Conservation (phyloP, 2,329 filamentous ascomycete species). For the Ceratocystis huliohia region DNA sequence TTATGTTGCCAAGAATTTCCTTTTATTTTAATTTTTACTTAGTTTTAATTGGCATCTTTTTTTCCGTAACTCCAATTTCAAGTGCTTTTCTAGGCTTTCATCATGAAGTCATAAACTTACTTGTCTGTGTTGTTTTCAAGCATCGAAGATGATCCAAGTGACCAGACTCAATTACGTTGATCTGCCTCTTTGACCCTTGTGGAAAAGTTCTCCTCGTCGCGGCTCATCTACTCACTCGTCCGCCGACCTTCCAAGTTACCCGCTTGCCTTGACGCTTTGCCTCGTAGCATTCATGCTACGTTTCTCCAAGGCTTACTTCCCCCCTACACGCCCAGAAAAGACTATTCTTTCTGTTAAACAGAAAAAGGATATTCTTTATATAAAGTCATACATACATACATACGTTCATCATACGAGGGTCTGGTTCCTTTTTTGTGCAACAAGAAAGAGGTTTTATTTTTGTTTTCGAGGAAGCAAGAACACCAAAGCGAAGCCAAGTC, state of each 20-base stretch:
- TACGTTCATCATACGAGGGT: not conserved
- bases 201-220: too few species aligned
- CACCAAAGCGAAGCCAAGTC: not conserved
- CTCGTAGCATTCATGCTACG: not conserved
- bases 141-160: not conserved
- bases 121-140: slow-evolving; percentile 6
- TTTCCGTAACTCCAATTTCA: not conserved
- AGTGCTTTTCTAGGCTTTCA: not conserved
- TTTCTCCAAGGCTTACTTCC: not conserved
- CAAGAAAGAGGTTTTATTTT: slow-evolving; percentile 14
- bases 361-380: not conserved
- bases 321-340: not conserved
- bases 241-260: too few species aligned
- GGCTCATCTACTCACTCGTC: too few species aligned
- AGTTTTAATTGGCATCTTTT: not conserved
- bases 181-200: too few species aligned
- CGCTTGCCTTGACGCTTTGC: too few species aligned
- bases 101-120: too few species aligned
- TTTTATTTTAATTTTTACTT: not conserved
- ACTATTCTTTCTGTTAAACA: not conserved
- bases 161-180: too few species aligned
- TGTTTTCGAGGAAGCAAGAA: slow-evolving; percentile 8
- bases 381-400: not conserved
- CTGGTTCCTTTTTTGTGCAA: not conserved
- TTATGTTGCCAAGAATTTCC: not conserved